Evolutionary conservation across 1,139 yeast species (phyloP), one percentile per base, ranked within the genome.

Genomic region (Geotrichum candidum): DNA sequence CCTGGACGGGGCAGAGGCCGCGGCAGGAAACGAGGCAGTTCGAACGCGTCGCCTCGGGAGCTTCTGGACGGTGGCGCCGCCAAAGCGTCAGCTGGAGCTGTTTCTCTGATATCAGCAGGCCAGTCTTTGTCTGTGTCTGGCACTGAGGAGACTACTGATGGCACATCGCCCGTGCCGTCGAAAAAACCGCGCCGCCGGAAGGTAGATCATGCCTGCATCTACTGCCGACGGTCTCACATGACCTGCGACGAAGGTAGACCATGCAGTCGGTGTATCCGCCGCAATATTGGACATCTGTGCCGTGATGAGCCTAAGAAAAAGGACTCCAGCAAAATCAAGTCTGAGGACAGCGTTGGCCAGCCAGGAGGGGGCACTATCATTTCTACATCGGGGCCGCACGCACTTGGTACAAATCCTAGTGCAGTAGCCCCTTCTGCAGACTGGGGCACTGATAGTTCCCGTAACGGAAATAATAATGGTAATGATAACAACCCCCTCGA

Each of bases 151-250:
- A 10, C 7, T 41, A 7, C 48, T 41, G 56, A 53, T 7, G 31
- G 41, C 15, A 25, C 54, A 10, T 22, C 59, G 10, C 51, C 41
- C 13, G 56, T 29, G 27, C 35, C 62, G 18, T 22, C 61, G 5
- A 61, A 57, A 31, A 46, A 57, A 22, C 59, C 63, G 29, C 54
- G 63, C 51, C 65, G 73, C 15, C 67, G 68, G 46, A 74, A 74
- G 62, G 76, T 72, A 29, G 77, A 73, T 65, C 75, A 71, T 57
- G 97, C 98, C 0, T 92, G 98, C 76, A 89, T 92, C 1, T 92
- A 90, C 72, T 92, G 98, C 71, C 82, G 97, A 57, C 78, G 98
- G 56, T 90, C 97, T 0, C 98, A 92, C 73, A 90, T 92, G 95
- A 89, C 91, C 41, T 92, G 98, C 75, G 97, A 91, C 60, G 67